Conservation (phyloP, 495 filamentous ascomycete genomes). For the Podospora conica region DNA sequence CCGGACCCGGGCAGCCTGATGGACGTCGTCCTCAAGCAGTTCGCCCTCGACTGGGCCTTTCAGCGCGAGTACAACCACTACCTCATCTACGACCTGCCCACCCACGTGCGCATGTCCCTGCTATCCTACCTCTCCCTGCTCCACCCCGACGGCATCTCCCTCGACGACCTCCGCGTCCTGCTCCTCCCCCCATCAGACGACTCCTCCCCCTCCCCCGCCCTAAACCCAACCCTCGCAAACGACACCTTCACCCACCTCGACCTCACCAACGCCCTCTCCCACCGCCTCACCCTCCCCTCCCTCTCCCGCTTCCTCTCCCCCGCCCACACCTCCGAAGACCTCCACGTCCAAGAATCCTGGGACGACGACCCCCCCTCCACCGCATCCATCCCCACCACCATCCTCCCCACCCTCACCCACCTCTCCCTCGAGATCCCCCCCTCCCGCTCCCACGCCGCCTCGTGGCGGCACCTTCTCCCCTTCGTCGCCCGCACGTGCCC, state of each 20-base stretch:
- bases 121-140: constrained; percentile 57
- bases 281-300: constrained; percentile 58
- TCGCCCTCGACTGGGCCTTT: constrained; percentile 65
- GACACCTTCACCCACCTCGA: constrained; percentile 57
- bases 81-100: constrained; percentile 58
- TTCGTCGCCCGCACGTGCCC: constrained; percentile 56
- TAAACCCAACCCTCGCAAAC: constrained; percentile 30
- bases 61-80: constrained; percentile 60
- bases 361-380: constrained; percentile 25
- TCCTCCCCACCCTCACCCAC: constrained; percentile 48
- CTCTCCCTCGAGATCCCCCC: constrained; percentile 49
- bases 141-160: constrained; percentile 38
- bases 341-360: constrained; percentile 33
- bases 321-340: background rate
- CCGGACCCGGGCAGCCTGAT: constrained; percentile 48
- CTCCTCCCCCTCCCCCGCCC: constrained; percentile 17
- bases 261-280: constrained; percentile 50
- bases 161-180: constrained; percentile 36
- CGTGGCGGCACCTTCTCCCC: constrained; percentile 62
- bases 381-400: constrained; percentile 23
- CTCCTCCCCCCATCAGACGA: constrained; percentile 27
- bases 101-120: constrained; percentile 53
- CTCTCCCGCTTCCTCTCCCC: constrained; percentile 49
- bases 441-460: constrained; percentile 28
- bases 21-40: constrained; percentile 50